Evolutionary conservation across 78 protist genomes (phyloP).

Genomic region (Diacronema lutheri): DNA sequence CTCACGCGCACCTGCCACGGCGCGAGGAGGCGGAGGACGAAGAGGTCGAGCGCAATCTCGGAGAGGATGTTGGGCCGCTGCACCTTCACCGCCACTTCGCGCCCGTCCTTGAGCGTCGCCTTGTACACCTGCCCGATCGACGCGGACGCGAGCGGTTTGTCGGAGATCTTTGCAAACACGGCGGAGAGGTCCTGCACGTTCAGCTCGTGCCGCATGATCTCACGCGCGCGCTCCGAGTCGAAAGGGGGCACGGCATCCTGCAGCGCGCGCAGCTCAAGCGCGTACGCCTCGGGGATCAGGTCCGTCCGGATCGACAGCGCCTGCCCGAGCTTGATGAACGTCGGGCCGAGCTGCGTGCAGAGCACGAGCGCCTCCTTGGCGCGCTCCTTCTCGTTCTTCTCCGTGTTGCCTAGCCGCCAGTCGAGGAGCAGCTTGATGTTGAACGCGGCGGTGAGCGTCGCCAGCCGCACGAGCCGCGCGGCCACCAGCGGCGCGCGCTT

Average conservation of each 20-base stretch:
- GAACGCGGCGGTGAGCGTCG: neutral
- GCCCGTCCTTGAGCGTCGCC: neutral
- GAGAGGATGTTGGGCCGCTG: neutral
- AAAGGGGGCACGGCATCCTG: constrained; percentile 12
- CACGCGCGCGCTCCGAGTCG: neutral
- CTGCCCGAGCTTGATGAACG: constrained; percentile 19
- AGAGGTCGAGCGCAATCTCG: constrained; percentile 1
- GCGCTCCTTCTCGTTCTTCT: neutral
- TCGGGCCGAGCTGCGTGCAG: neutral
- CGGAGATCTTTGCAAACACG: neutral
- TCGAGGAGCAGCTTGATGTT: neutral
- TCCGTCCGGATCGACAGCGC: constrained; percentile 14
- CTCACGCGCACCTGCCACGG: neutral
- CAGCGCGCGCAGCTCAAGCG: constrained; percentile 7
- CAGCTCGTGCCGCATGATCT: neutral
- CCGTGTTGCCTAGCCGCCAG: neutral
- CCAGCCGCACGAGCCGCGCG: neutral
- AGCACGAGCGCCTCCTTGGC: constrained; percentile 9
- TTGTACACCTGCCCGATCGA: constrained; percentile 4
- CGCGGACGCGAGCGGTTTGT: neutral
- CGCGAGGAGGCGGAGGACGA: constrained; percentile 3
- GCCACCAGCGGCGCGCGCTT: neutral
- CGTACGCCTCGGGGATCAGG: constrained; percentile 8
- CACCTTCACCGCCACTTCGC: neutral
- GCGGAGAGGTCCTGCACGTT: neutral